These are phyloP conservation scores for Handroanthus guayacan DNA, from an alignment of 257 asterid genomes.

Conservation along the genomic window DNA sequence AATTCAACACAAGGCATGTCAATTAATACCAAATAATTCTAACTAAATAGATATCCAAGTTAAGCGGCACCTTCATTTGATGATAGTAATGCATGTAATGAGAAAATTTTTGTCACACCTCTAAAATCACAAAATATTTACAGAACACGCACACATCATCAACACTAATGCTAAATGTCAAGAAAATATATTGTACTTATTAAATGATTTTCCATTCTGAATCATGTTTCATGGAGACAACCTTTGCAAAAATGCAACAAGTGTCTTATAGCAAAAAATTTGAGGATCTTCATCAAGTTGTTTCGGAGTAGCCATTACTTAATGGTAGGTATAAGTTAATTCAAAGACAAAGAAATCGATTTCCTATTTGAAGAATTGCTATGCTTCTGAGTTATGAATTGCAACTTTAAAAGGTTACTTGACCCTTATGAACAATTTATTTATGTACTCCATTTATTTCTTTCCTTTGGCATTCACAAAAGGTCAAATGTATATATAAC, in stretches of 20 bases:
- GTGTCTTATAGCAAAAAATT: neutral
- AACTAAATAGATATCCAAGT: no score
- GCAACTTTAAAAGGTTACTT: neutral
- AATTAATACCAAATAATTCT: no score
- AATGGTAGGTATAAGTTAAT: neutral
- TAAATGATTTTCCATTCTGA: no score
- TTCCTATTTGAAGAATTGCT: neutral
- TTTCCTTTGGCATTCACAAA: neutral
- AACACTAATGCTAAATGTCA: no score
- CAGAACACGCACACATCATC: no score
- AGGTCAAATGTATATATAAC: neutral
- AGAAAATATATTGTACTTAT: no score
- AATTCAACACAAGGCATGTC: no score
- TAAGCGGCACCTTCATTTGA: no score
- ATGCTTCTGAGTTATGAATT: neutral
- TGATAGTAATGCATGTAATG: no score
- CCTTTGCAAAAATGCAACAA: neutral
- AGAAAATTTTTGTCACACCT: no score
- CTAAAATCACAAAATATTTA: no score
- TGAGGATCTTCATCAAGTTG: neutral
- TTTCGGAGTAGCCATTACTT: neutral
- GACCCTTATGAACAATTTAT: neutral
- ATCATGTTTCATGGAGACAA: neutral
- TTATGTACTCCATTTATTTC: neutral
- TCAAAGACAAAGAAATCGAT: neutral